Evolutionary conservation across 495 filamentous ascomycete genomes (phyloP).

Genomic region (Penicillium roqueforti): DNA sequence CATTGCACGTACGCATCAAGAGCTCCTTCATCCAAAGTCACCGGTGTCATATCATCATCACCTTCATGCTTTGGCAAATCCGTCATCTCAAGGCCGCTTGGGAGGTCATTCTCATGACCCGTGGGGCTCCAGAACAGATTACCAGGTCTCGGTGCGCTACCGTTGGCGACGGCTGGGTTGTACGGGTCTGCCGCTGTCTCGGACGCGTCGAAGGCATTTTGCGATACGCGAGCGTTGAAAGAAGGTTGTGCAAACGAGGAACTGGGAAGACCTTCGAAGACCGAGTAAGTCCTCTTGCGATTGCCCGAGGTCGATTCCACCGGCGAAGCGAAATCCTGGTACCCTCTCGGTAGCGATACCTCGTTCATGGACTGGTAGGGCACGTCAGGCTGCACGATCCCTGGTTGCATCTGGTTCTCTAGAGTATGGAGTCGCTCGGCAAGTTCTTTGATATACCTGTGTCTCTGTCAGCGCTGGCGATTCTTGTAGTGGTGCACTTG

Average conservation of each 20-base stretch:
- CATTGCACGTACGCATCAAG: constrained; percentile 37
- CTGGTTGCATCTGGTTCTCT: constrained; percentile 60
- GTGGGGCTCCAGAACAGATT: constrained; percentile 39
- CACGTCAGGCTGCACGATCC: constrained; percentile 45
- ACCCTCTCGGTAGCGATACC: constrained; percentile 39
- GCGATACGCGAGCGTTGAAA: constrained; percentile 40
- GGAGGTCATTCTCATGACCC: constrained; percentile 36
- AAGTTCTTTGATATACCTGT: constrained; percentile 91
- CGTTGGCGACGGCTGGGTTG: constrained; percentile 28
- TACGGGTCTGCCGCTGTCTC: constrained; percentile 45
- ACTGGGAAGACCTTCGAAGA: constrained; percentile 49
- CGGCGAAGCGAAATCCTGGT: constrained; percentile 49
- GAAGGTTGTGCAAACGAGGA: constrained; percentile 44
- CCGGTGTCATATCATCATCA: constrained; percentile 39
- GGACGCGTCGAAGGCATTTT: constrained; percentile 36
- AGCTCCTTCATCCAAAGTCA: constrained; percentile 43
- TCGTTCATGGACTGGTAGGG: constrained; percentile 47
- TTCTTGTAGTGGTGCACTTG: not conserved
- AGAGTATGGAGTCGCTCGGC: constrained; percentile 82
- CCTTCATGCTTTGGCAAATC: constrained; percentile 35
- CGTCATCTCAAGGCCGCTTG: constrained; percentile 34
- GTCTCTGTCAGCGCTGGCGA: constrained; percentile 18
- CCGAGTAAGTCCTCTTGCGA: constrained; percentile 55
- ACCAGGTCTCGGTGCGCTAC: constrained; percentile 33
- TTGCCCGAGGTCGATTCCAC: constrained; percentile 36